phyloP scores from a whole-genome alignment of 2,329 filamentous ascomycete genomes.

The Trichophyton mentagrophytes region DNA sequence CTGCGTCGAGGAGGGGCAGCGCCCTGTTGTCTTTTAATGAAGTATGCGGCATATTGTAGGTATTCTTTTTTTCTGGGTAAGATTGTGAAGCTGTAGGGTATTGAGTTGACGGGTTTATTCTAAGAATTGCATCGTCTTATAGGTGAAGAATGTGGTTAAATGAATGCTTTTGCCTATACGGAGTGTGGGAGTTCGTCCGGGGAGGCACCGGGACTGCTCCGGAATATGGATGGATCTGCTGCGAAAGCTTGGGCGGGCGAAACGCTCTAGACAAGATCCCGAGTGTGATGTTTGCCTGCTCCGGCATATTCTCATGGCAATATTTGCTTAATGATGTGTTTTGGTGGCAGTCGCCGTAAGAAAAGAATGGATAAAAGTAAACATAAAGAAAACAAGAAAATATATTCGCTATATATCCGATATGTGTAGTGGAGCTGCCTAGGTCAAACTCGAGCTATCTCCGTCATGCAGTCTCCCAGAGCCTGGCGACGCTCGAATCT shows the following conservation, averaged over 20 bases:
- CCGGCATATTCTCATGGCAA: too few species aligned
- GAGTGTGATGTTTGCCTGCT: not conserved
- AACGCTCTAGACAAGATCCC: not conserved
- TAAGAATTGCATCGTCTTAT: not conserved
- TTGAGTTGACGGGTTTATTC: not conserved
- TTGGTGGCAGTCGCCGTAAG: too few species aligned
- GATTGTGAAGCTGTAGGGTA: not conserved
- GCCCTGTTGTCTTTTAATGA: slow-evolving; percentile 38
- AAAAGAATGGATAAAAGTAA: too few species aligned
- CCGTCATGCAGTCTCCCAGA: not conserved
- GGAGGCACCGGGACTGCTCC: not conserved
- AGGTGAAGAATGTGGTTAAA: not conserved
- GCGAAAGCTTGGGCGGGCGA: not conserved
- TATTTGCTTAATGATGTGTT: too few species aligned
- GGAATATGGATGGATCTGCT: not conserved
- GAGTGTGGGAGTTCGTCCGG: not conserved
- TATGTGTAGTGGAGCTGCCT: not conserved
- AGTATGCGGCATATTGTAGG: not conserved
- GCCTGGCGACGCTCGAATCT: slow-evolving; percentile 17
- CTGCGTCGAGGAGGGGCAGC: slow-evolving; percentile 45
- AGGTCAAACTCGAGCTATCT: not conserved
- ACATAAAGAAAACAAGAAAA: too few species aligned
- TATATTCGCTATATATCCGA: not conserved
- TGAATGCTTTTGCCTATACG: not conserved
- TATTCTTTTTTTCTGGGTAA: too few species aligned